Evolutionary conservation across 257 asterid species (phyloP).

Genomic region (Fraxinus cuspidata): DNA sequence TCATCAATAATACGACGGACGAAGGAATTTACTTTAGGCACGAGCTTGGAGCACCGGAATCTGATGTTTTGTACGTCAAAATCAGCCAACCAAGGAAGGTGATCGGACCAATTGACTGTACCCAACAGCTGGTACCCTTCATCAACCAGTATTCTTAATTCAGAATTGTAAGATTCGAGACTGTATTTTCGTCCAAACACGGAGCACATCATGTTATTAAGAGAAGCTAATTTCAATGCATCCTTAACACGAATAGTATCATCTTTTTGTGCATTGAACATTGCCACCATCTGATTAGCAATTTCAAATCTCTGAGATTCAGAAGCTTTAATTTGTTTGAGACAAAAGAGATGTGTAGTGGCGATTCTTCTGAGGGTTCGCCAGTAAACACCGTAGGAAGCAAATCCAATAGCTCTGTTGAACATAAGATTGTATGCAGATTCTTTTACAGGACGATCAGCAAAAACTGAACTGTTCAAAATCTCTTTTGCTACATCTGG

Average conservation of each 20-base stretch:
- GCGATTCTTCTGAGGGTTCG: constrained; percentile 60
- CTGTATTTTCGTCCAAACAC: constrained; percentile 36
- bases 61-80: constrained; percentile 65
- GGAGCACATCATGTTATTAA: constrained; percentile 43
- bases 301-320: constrained; percentile 51
- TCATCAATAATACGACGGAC: constrained; percentile 54
- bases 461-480: constrained; percentile 50
- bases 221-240: constrained; percentile 37
- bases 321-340: constrained; percentile 51
- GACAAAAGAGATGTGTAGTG: constrained; percentile 62
- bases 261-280: neutral
- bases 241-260: constrained; percentile 44
- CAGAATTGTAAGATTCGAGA: constrained; percentile 17
- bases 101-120: constrained; percentile 71
- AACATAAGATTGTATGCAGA: constrained; percentile 77
- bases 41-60: constrained; percentile 56
- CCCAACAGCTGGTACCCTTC: constrained; percentile 54
- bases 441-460: constrained; percentile 72
- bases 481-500: constrained; percentile 64
- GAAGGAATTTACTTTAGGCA: constrained; percentile 64
- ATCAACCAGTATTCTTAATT: constrained; percentile 36
- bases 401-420: constrained; percentile 77
- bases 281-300: constrained; percentile 42
- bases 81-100: constrained; percentile 53
- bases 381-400: constrained; percentile 78